Evolutionary conservation across 2,329 filamentous ascomycete genomes (phyloP).

Genomic region (Gyromitra esculenta): DNA sequence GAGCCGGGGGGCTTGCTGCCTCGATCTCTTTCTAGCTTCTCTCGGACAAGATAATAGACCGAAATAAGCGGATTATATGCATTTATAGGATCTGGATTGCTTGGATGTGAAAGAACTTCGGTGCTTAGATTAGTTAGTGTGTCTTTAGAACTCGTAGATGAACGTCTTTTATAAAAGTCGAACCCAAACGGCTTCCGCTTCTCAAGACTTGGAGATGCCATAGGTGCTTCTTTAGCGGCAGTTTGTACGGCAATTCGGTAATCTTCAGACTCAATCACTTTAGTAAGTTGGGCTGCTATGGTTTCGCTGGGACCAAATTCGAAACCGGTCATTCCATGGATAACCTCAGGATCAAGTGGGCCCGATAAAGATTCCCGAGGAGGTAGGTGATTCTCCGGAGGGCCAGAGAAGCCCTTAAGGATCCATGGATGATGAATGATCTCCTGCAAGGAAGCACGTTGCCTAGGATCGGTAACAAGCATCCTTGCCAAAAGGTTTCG

Average conservation of each 20-base stretch:
- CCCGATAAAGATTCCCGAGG: slow-evolving; percentile 83
- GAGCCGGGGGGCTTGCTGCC: slow-evolving; percentile 54
- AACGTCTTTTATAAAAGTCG: slow-evolving; percentile 95
- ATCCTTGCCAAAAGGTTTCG: slow-evolving; percentile 91
- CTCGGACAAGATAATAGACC: slow-evolving; percentile 93
- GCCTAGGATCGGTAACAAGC: slow-evolving; percentile 91
- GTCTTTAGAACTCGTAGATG: slow-evolving; percentile 87
- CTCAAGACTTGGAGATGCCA: slow-evolving; percentile 66
- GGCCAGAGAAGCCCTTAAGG: slow-evolving; percentile 84
- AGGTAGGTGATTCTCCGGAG: slow-evolving; percentile 90
- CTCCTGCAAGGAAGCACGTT: slow-evolving; percentile 85
- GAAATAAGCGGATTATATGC: slow-evolving; percentile 92
- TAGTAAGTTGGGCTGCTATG: slow-evolving; percentile 82
- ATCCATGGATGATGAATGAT: slow-evolving; percentile 98
- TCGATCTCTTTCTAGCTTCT: slow-evolving; percentile 86
- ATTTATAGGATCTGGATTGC: slow-evolving; percentile 82
- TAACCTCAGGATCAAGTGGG: slow-evolving; percentile 82
- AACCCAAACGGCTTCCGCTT: slow-evolving; percentile 88
- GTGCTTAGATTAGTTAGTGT: slow-evolving; percentile 84
- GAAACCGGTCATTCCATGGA: slow-evolving; percentile 96
- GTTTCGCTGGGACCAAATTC: slow-evolving; percentile 90
- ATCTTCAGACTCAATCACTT: slow-evolving; percentile 90
- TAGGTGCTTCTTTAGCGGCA: slow-evolving; percentile 63
- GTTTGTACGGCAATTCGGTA: slow-evolving; percentile 85
- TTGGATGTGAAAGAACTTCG: slow-evolving; percentile 78